A percentile compares a stretch with the other conserved stretches of the same genome.
phyloP scores from a whole-genome alignment of 805 yeast genomes.

The Nematodospora valgi region DNA sequence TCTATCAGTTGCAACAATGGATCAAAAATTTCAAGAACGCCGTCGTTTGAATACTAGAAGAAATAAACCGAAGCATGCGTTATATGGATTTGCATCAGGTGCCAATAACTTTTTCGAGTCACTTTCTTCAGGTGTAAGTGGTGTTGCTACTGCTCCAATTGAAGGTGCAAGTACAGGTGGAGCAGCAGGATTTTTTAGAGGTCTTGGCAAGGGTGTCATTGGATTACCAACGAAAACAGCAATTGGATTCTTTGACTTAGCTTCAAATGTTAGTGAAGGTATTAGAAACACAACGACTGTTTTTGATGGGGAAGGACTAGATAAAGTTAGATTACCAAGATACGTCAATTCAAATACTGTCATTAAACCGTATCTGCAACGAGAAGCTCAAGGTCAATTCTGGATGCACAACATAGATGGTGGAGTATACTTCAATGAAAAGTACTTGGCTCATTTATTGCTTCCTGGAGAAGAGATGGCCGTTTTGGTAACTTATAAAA shows the following conservation, averaged over 20 bases:
- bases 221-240: constrained; percentile 97
- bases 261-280: constrained; percentile 91
- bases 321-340: constrained; percentile 80
- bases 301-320: constrained; percentile 73
- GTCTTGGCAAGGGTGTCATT: constrained; percentile 90
- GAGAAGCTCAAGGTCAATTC: constrained; percentile 92
- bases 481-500: constrained; percentile 69
- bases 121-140: constrained; percentile 80
- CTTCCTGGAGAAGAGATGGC: constrained; percentile 78
- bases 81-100: constrained; percentile 80
- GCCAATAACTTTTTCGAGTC: constrained; percentile 89
- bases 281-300: constrained; percentile 89
- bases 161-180: constrained; percentile 90
- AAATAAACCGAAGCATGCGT: constrained; percentile 79
- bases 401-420: constrained; percentile 86
- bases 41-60: constrained; percentile 72
- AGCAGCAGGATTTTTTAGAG: constrained; percentile 87
- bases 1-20: constrained; percentile 84
- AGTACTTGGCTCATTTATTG: constrained; percentile 80
- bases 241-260: constrained; percentile 89
- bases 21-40: constrained; percentile 75
- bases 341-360: constrained; percentile 67
- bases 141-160: constrained; percentile 86
- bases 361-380: constrained; percentile 67
- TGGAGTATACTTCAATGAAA: constrained; percentile 68